Evolutionary conservation across 371 early-diverging fungal species (phyloP).

Genomic region (Saksenaea oblongispora): DNA sequence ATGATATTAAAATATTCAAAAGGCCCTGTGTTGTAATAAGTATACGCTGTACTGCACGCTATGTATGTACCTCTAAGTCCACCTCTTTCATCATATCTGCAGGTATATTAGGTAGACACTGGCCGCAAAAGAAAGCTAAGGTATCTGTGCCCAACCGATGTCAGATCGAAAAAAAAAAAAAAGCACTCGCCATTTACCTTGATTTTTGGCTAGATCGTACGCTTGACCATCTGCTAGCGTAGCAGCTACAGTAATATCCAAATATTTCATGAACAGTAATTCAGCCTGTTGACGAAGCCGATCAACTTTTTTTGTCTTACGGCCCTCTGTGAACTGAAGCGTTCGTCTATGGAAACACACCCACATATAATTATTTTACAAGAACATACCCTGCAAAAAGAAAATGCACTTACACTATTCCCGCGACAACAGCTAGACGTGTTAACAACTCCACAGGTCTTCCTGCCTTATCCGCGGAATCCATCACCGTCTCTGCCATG

Average conservation of each 20-base stretch:
- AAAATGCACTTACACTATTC: constrained; percentile 35
- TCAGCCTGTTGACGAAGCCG: constrained; percentile 21
- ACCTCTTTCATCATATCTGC: constrained; percentile 8
- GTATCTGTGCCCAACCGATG: constrained; percentile 10
- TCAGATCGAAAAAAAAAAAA: background rate
- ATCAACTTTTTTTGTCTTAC: constrained; percentile 31
- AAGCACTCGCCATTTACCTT: constrained; percentile 18
- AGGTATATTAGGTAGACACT: constrained; percentile 35
- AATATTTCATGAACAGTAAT: constrained; percentile 13
- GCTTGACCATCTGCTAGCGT: constrained; percentile 5
- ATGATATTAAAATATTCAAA: constrained; percentile 22
- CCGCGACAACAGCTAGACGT: constrained; percentile 31
- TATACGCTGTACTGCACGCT: background rate
- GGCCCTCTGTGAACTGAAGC: constrained; percentile 38
- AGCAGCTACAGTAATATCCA: constrained; percentile 16
- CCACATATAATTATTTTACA: background rate
- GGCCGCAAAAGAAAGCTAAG: constrained; percentile 32
- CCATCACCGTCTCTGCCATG: constrained; percentile 12
- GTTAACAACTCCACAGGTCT: constrained; percentile 7
- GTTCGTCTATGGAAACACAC: constrained; percentile 27
- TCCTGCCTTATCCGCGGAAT: background rate
- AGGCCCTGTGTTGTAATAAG: background rate
- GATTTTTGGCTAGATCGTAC: constrained; percentile 10
- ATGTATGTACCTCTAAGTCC: constrained; percentile 14
- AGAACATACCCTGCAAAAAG: background rate